These are phyloP conservation scores for Gynostemma pentaphyllum DNA, from an alignment of 306 rosid species.

Conservation along the genomic window DNA sequence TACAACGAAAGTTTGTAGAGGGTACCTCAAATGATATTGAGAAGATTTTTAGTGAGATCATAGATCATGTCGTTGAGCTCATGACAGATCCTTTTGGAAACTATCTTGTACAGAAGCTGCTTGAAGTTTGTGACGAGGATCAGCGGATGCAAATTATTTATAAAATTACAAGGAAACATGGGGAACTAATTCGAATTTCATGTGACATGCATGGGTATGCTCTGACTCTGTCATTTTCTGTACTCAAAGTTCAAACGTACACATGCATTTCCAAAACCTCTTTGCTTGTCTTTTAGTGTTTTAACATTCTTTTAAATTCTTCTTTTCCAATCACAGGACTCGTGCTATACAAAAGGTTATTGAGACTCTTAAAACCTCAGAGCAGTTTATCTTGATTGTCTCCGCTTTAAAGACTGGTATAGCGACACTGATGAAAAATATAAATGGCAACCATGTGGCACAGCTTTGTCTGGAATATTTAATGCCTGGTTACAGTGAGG, in stretches of 20 bases:
- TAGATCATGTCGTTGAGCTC: slow-evolving; percentile 40
- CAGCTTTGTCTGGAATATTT: slow-evolving; percentile 46
- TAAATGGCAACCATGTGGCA: slow-evolving; percentile 49
- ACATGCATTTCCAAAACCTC: not conserved
- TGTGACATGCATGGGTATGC: slow-evolving; percentile 52
- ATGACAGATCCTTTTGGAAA: slow-evolving; percentile 55
- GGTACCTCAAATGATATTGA: slow-evolving; percentile 25
- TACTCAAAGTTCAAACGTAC: not conserved
- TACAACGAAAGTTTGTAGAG: slow-evolving; percentile 37
- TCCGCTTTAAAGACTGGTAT: slow-evolving; percentile 35
- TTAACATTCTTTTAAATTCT: not conserved
- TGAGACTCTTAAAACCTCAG: slow-evolving; percentile 40
- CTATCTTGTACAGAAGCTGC: slow-evolving; percentile 49
- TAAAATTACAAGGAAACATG: slow-evolving; percentile 24
- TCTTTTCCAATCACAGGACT: slow-evolving; percentile 30
- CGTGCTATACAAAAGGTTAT: slow-evolving; percentile 55
- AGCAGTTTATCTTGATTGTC: slow-evolving; percentile 35
- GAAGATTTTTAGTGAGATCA: slow-evolving; percentile 32
- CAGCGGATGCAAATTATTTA: slow-evolving; percentile 29
- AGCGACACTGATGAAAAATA: slow-evolving; percentile 32
- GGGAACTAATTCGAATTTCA: slow-evolving; percentile 36
- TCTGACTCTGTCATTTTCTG: slow-evolving; percentile 17
- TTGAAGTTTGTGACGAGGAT: slow-evolving; percentile 48
- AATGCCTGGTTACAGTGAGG: slow-evolving; percentile 27
- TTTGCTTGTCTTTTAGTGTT: not conserved